phyloP scores from a whole-genome alignment of 1,139 yeast species.

The Magnusiomyces tetraspermus region DNA sequence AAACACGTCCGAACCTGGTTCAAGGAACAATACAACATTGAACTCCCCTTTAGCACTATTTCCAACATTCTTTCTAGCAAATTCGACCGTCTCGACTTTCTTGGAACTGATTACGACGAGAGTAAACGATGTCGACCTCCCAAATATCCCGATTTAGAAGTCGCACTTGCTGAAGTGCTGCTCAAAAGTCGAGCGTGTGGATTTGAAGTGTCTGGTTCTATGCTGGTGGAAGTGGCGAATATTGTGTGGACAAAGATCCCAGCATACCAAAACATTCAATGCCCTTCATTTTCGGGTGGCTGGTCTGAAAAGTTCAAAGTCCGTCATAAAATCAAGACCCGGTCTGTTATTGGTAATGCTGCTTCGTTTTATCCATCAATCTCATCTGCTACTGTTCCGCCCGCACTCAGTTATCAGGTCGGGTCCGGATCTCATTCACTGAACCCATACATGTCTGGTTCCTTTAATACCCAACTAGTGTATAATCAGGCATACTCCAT shows the following conservation, averaged over 20 bases:
- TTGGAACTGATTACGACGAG: slow-evolving; percentile 13
- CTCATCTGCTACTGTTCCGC: neutral
- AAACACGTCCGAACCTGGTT: slow-evolving; percentile 14
- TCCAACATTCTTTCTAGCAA: slow-evolving; percentile 15
- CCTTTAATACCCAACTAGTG: slow-evolving; percentile 6
- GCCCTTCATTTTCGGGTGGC: slow-evolving; percentile 14
- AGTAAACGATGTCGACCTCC: slow-evolving; percentile 15
- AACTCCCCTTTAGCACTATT: slow-evolving; percentile 14
- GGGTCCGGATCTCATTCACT: neutral
- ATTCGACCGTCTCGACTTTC: slow-evolving; percentile 14
- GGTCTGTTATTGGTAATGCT: slow-evolving; percentile 13
- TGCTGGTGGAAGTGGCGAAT: slow-evolving; percentile 11
- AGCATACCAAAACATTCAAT: slow-evolving; percentile 9
- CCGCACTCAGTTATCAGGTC: neutral
- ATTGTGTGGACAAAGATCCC: slow-evolving; percentile 14
- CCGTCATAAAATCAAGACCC: slow-evolving; percentile 12
- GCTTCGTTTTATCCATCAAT: slow-evolving; percentile 9
- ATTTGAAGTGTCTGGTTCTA: slow-evolving; percentile 13
- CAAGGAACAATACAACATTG: slow-evolving; percentile 11
- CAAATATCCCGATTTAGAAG: slow-evolving; percentile 15
- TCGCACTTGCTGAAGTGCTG: slow-evolving; percentile 13
- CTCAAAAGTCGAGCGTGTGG: slow-evolving; percentile 10
- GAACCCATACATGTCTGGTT: slow-evolving; percentile 1
- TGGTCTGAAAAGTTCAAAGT: slow-evolving; percentile 16
- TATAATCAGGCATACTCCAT: slow-evolving; percentile 2